phyloP scores from a whole-genome alignment of 2,329 filamentous ascomycete species.

The Cladosporium sp. region DNA sequence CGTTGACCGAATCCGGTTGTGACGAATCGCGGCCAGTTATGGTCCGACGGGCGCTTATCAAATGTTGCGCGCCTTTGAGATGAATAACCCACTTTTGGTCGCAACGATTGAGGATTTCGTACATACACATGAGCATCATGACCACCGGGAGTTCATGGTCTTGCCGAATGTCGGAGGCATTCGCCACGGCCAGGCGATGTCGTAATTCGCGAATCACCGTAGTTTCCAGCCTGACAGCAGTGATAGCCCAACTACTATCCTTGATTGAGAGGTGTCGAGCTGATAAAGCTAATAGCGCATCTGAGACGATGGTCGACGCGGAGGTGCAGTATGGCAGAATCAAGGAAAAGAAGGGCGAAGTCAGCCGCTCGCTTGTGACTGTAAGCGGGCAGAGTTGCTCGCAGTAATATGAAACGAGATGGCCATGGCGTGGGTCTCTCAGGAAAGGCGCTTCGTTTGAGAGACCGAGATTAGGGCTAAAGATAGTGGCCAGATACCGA shows the following conservation, averaged over 20 bases:
- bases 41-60: constrained; percentile 43
- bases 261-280: constrained; percentile 41
- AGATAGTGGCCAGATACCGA: constrained; percentile 10
- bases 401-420: constrained; percentile 44
- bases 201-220: constrained; percentile 41
- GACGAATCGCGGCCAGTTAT: constrained; percentile 5
- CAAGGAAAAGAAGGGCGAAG: constrained; percentile 43
- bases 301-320: constrained; percentile 41
- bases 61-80: constrained; percentile 49
- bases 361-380: constrained; percentile 37
- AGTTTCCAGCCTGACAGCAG: constrained; percentile 42
- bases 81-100: constrained; percentile 51
- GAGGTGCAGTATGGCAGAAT: constrained; percentile 43
- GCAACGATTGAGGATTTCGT: constrained; percentile 45
- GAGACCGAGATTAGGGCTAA: constrained; percentile 17
- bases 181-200: constrained; percentile 35
- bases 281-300: constrained; percentile 42
- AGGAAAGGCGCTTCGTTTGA: constrained; percentile 34
- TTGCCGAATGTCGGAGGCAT: constrained; percentile 24
- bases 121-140: constrained; percentile 50
- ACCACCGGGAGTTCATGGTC: constrained; percentile 41
- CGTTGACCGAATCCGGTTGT: constrained; percentile 24
- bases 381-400: constrained; percentile 44
- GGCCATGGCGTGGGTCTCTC: constrained; percentile 32
- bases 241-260: constrained; percentile 34